Evolutionary conservation across 1,284 basidiomycete genomes (phyloP).

Genomic region (Gymnopus androsaceus): DNA sequence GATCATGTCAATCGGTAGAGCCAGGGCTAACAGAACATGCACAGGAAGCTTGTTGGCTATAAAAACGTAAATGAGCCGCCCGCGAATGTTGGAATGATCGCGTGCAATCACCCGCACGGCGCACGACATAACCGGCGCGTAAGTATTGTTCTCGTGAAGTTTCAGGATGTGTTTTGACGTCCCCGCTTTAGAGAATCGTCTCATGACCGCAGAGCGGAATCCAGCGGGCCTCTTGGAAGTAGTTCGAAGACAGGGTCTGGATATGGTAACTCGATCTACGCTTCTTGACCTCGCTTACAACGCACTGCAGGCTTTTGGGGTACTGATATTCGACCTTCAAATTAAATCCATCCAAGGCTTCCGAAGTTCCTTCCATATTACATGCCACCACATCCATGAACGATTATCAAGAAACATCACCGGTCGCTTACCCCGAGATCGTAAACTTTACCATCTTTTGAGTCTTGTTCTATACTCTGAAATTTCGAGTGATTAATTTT

Average conservation of each 20-base stretch:
- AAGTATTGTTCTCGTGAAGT: neutral
- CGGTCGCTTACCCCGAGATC: neutral
- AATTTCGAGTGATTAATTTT: neutral
- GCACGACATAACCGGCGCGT: neutral
- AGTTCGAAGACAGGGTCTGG: neutral
- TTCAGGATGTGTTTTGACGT: neutral
- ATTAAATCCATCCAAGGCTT: no score
- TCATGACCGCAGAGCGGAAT: neutral
- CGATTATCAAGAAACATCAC: neutral
- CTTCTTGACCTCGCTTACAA: no score
- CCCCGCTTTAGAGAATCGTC: neutral
- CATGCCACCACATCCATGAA: neutral
- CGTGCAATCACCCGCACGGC: neutral
- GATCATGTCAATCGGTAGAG: no score
- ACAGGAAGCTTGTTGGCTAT: no score
- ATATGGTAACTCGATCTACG: no score
- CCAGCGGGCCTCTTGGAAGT: neutral
- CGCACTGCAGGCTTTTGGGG: no score
- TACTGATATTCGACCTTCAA: no score
- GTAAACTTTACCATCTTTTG: slow-evolving; percentile 1
- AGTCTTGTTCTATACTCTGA: neutral
- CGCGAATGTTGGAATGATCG: neutral
- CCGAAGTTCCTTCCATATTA: slow-evolving; percentile 2
- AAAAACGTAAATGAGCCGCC: no score
- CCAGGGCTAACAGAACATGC: no score